These are phyloP conservation scores for Lactarius hatsudake DNA, from an alignment of 768 basidiomycete species.

Conservation along the genomic window DNA sequence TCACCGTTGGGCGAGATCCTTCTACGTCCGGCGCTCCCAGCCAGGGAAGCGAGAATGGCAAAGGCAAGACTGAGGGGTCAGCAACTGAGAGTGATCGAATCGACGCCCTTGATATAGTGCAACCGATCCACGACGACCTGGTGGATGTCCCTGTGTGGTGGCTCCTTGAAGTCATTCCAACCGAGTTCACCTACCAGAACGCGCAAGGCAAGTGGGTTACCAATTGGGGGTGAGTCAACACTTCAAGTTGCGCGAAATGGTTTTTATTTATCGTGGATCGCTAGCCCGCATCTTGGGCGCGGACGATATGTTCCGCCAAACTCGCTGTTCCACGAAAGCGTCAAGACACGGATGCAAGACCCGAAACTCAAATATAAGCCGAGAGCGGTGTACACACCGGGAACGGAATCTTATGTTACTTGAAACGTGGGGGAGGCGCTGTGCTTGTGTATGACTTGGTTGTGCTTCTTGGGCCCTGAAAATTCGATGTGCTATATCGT, in stretches of 20 bases:
- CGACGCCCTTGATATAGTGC: slow-evolving; percentile 37
- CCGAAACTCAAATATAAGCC: slow-evolving; percentile 56
- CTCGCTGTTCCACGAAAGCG: slow-evolving; percentile 63
- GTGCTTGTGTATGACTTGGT: not conserved
- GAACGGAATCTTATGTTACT: slow-evolving; percentile 48
- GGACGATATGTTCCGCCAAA: slow-evolving; percentile 49
- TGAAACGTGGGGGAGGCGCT: slow-evolving; percentile 23
- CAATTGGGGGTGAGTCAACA: slow-evolving; percentile 48
- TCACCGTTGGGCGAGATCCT: not conserved
- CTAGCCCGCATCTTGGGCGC: slow-evolving; percentile 53
- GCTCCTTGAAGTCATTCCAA: slow-evolving; percentile 65
- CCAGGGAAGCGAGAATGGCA: too few species aligned
- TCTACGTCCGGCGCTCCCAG: too few species aligned
- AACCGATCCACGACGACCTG: slow-evolving; percentile 55
- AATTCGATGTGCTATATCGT: not conserved
- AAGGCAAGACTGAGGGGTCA: too few species aligned
- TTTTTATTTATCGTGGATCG: not conserved
- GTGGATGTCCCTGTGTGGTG: slow-evolving; percentile 53
- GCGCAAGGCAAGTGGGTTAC: slow-evolving; percentile 50
- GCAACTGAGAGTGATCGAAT: not conserved
- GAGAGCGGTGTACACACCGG: slow-evolving; percentile 47
- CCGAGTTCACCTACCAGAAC: slow-evolving; percentile 56
- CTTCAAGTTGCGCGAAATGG: not conserved
- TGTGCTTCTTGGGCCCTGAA: not conserved
- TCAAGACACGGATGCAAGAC: slow-evolving; percentile 55